Conservation (phyloP, 345 rosid species). For the Eucalyptus tenuipes region DNA sequence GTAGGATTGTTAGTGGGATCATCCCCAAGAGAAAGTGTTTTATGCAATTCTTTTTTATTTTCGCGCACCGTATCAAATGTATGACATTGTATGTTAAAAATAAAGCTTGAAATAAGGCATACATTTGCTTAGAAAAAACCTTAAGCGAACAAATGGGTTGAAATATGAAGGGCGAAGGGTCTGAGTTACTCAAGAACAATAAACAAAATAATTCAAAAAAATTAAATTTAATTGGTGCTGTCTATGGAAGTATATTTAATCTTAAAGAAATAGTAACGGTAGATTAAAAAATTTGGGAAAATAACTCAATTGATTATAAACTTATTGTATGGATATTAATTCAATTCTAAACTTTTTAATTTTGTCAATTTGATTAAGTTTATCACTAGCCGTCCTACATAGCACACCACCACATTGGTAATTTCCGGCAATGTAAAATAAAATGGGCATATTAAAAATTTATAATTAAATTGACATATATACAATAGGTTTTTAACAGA, state of each 20-base stretch:
- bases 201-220: too few relatives aligned
- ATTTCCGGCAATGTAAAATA: fast-evolving
- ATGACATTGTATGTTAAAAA: neutral
- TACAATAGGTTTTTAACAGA: fast-evolving
- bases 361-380: fast-evolving
- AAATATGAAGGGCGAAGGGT: neutral
- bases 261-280: neutral
- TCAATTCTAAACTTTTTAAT: neutral
- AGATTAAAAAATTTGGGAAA: neutral
- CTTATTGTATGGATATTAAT: fast-evolving
- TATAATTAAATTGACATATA: neutral
- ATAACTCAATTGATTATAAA: neutral
- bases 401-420: neutral
- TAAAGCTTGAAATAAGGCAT: too few relatives aligned
- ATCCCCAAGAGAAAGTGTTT: neutral
- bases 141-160: neutral
- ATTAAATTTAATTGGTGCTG: neutral
- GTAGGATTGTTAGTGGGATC: neutral
- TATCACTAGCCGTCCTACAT: fast-evolving
- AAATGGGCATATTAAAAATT: neutral
- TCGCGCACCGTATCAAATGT: neutral
- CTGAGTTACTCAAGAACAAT: neutral
- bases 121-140: neutral
- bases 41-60: too few relatives aligned
- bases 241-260: neutral